Conservation (phyloP, 1,284 basidiomycete genomes). For the Phlebopus sp. region DNA sequence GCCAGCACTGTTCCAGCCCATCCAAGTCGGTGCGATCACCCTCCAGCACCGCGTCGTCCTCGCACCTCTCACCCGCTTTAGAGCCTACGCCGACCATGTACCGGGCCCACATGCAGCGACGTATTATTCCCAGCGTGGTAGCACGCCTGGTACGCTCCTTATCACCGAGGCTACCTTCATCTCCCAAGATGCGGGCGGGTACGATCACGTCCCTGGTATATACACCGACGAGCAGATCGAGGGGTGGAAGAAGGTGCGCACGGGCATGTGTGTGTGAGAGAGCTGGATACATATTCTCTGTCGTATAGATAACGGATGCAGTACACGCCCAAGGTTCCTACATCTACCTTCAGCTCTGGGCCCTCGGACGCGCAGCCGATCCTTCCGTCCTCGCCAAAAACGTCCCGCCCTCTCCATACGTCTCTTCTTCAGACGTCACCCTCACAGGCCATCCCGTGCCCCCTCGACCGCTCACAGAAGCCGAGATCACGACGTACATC, state of each 20-base stretch:
- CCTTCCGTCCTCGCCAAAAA: constrained; percentile 19
- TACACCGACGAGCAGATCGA: constrained; percentile 2
- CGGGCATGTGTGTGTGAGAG: no score
- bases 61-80: constrained; percentile 35
- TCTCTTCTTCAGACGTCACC: constrained; percentile 42
- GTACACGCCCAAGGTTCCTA: constrained; percentile 38
- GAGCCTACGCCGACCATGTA: constrained; percentile 20
- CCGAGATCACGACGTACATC: constrained; percentile 45
- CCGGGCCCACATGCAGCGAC: constrained; percentile 13
- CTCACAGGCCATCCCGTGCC: constrained; percentile 18
- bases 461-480: constrained; percentile 27
- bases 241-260: not conserved
- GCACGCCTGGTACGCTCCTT: constrained; percentile 29
- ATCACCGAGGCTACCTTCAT: constrained; percentile 37
- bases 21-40: constrained; percentile 1
- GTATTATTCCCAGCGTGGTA: constrained; percentile 35
- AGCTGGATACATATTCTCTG: not conserved
- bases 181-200: not conserved
- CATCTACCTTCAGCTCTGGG: constrained; percentile 41
- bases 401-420: constrained; percentile 26
- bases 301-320: constrained; percentile 26
- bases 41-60: constrained; percentile 31
- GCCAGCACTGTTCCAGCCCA: not conserved
- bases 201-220: not conserved
- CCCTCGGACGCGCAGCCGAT: constrained; percentile 33